Percentiles rank a stretch among this genome's conserved stretches.
Evolutionary conservation across 257 asterid genomes (phyloP).

Genomic region (Nemophila menziesii): DNA sequence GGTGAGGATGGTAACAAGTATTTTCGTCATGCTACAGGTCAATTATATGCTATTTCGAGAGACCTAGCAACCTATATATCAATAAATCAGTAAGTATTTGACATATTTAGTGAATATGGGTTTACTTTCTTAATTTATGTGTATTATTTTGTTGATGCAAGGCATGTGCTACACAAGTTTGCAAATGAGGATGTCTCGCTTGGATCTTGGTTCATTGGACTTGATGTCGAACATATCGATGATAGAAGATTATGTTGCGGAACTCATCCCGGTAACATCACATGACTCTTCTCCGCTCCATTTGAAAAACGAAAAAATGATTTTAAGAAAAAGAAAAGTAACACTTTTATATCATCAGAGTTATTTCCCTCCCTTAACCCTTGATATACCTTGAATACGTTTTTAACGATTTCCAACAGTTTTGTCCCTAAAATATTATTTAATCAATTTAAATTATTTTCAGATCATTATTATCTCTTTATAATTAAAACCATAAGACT

Average conservation of each 20-base stretch:
- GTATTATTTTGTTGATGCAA: constrained; percentile 12
- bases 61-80: constrained; percentile 80
- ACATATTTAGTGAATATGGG: not conserved
- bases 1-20: constrained; percentile 90
- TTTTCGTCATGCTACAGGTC: constrained; percentile 94
- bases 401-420: no score
- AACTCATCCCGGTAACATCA: constrained; percentile 77
- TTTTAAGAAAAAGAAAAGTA: not conserved
- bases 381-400: no score
- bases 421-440: no score
- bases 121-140: constrained; percentile 5
- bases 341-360: not conserved
- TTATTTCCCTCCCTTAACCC: no score
- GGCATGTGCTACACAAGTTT: constrained; percentile 72
- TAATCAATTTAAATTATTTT: no score
- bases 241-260: constrained; percentile 90
- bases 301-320: not conserved
- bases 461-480: no score
- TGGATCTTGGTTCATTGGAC: constrained; percentile 88
- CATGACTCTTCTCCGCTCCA: not conserved
- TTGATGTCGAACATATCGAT: constrained; percentile 90
- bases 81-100: constrained; percentile 51
- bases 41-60: constrained; percentile 75
- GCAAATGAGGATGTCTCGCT: constrained; percentile 84
- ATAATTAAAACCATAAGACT: no score